Evolutionary conservation across 169 alveolate species (phyloP).

Genomic region (Plasmodium berghei): DNA sequence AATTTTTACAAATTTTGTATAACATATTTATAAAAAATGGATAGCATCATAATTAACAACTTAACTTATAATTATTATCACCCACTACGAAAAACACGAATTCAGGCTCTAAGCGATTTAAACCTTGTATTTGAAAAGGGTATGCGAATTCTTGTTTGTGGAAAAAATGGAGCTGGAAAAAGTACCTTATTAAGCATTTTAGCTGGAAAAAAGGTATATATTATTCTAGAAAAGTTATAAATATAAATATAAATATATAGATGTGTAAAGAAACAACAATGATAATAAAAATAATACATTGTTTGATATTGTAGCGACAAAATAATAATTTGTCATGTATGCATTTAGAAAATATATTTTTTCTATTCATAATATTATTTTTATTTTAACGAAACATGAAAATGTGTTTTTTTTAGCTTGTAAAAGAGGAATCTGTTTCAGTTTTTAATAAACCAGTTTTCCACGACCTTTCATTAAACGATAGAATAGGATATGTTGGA

Average conservation of each 20-base stretch:
- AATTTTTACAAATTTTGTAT: not conserved
- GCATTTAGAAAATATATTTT: not conserved
- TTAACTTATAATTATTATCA: slow-evolving; percentile 56
- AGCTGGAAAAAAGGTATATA: slow-evolving; percentile 66
- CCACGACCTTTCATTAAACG: slow-evolving; percentile 51
- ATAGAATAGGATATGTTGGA: slow-evolving; percentile 65
- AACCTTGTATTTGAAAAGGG: slow-evolving; percentile 41
- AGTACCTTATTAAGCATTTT: slow-evolving; percentile 62
- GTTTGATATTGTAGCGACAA: not conserved
- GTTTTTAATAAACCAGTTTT: slow-evolving; percentile 55
- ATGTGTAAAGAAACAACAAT: not conserved
- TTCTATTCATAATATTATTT: not conserved
- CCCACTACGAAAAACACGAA: slow-evolving; percentile 29
- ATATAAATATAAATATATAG: slow-evolving; percentile 9
- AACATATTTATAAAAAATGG: slow-evolving; percentile 11
- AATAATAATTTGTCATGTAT: not conserved
- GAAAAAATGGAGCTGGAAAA: slow-evolving; percentile 77
- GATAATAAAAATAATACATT: not conserved
- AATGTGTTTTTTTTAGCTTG: slow-evolving; percentile 11
- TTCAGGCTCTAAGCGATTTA: slow-evolving; percentile 31
- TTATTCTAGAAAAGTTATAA: not conserved
- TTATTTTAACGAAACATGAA: not conserved
- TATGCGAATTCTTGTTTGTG: slow-evolving; percentile 67
- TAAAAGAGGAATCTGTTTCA: slow-evolving; percentile 41
- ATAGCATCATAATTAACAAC: slow-evolving; percentile 28